These are phyloP conservation scores for Lachnum nothofagi DNA, from an alignment of 2,329 filamentous ascomycete genomes.

Conservation along the genomic window DNA sequence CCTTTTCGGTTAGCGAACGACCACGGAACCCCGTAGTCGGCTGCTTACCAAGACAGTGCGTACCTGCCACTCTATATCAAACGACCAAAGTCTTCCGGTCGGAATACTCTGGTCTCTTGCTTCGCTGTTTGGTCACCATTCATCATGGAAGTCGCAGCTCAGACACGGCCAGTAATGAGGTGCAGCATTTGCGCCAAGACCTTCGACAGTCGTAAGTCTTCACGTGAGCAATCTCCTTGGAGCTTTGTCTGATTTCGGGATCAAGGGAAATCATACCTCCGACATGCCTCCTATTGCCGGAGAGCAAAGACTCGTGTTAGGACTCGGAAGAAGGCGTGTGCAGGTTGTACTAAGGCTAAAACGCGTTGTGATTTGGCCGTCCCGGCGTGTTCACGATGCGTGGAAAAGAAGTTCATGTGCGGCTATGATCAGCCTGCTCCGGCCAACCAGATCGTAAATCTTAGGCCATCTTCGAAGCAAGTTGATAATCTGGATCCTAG, in stretches of 20 bases:
- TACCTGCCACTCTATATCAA: background rate
- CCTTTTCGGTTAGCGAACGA: no score
- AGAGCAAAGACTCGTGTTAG: constrained; percentile 9
- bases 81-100: background rate
- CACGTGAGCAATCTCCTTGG: background rate
- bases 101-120: background rate
- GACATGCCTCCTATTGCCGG: constrained; percentile 19
- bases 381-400: constrained; percentile 18
- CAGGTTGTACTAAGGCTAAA: constrained; percentile 16
- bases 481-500: no score
- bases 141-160: background rate
- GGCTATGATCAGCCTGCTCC: constrained; percentile 3
- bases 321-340: constrained; percentile 19
- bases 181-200: constrained; percentile 19
- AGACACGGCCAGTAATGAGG: background rate
- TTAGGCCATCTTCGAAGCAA: no score
- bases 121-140: background rate
- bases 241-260: background rate
- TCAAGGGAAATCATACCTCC: constrained; percentile 16
- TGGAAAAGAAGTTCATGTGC: constrained; percentile 10
- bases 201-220: constrained; percentile 14
- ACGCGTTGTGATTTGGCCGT: constrained; percentile 16
- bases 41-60: background rate
- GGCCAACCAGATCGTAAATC: background rate
- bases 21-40: background rate